Base-by-base conservation (phyloP, 2,329 filamentous ascomycete genomes). In the Fonsecaea nubica region DNA sequence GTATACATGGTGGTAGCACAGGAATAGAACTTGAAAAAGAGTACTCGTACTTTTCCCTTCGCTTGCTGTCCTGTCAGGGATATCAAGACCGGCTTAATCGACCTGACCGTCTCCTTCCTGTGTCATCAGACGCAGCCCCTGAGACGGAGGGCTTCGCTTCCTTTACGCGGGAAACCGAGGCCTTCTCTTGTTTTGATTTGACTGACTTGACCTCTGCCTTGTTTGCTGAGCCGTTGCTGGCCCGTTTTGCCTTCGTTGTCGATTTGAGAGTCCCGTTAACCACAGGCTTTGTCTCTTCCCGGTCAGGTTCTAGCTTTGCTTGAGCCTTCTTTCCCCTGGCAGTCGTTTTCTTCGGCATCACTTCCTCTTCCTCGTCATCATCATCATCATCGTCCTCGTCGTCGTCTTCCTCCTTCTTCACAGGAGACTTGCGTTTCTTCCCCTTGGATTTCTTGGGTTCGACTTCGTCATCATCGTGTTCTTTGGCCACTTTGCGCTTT, bases 121-220 rank as follows among this genome's bases (percentile, higher is more conserved):
- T 48, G 36, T 55, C 58, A 38, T 61, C 38, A 38, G 66, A 54
- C 54, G 58, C 82, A 56, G 82, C 90, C 50, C 87, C 85, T 61
- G 83, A 84, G 72, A 87, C 88, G 18, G 59, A 12, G 32, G 45
- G 13, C 33, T 62, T 56, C 5, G n/a, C 32, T 48, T 5, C 40
- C 21, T 50, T 50, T 18, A 10, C 40, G 6, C 9, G 30, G n/a
- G 52, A 12, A 13, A 8, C 18, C 10, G 8, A 48, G 52, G 53
- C 30, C 38, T 60, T 55, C 15, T 57, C 67, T 40, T 2, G 25
- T 25, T 25, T 25, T 25, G 32, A 42, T 52, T 65, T 68, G 21
- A 45, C 53, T 50, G 63, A 21, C 25, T 57, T 62, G n/a, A 30
- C 62, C 30, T 59, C 33, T 8, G 45, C 48, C 30, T 50, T 59